Evolutionary conservation across 192 early-diverging fungal species (phyloP), one percentile per base, ranked within the genome.

Genomic region (Podila minutissima): DNA sequence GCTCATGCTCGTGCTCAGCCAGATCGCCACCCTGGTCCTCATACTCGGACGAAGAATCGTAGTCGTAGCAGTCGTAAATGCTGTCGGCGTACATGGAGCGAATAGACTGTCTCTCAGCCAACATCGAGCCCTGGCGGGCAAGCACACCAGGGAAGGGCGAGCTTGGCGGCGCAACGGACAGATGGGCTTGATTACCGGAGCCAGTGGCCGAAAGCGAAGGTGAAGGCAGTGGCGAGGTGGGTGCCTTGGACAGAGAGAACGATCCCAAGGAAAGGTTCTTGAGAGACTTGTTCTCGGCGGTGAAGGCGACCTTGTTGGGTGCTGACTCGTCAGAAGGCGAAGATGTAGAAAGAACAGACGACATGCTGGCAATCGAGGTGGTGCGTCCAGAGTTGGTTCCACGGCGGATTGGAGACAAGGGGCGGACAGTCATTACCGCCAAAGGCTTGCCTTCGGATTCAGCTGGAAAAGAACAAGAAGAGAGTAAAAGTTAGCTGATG

Each of bases 61-160:
- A 81, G 32, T 81, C 77, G 59, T 81, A 81, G 35, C 61, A 81
- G 53, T 81, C 77, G n/a, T 81, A 81, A 32, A 81, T 81, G 41
- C 77, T 81, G 28, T 81, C 77, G 1, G 77, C 62, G 51, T 81
- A 81, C 66, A 73, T 72, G 38, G 77, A 81, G 2, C 77, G 77
- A 33, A 81, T 58, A 20, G 70, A 72, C 15, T 53, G 61, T 26
- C 77, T 60, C 67, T 81, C 77, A 15, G 71, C 63, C 38, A 81
- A 33, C 17, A 68, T 31, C 4, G 77, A 81, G 13, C 77, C 77
- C 20, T 72, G 71, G 22, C 77, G 77, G 0, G 50, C 35, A 38
- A 81, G 49, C 12, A 73, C 66, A 61, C 32, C 71, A 22, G 77
- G 77, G 62, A 73, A 69, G 8, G 70, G 49, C 3, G 64, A 53